phyloP scores from a whole-genome alignment of 495 filamentous ascomycete genomes.

The Aspergillus kassunensis region DNA sequence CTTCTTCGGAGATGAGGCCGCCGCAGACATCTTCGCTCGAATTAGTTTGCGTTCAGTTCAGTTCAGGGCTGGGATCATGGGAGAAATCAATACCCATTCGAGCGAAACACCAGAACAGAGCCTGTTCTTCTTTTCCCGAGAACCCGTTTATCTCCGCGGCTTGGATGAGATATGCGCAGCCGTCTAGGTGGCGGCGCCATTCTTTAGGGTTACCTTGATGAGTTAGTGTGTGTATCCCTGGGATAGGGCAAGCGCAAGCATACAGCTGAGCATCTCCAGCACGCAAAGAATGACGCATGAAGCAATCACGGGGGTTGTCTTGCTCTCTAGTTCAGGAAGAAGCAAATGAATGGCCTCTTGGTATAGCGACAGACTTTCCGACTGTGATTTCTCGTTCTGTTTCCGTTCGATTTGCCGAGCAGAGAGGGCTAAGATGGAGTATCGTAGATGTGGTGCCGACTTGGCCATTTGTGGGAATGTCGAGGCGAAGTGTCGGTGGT shows the following conservation, averaged over 20 bases:
- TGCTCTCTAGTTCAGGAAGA: constrained; percentile 33
- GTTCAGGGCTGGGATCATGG: too few relatives aligned
- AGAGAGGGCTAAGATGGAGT: constrained; percentile 41
- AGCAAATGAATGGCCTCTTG: constrained; percentile 42
- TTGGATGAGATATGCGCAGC: constrained; percentile 42
- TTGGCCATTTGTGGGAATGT: constrained; percentile 39
- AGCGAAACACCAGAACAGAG: constrained; percentile 47
- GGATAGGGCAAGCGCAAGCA: neutral
- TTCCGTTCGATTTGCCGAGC: constrained; percentile 43
- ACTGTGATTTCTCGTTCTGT: constrained; percentile 31
- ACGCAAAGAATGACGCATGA: constrained; percentile 40
- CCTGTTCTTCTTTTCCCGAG: constrained; percentile 39
- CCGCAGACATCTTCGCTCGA: constrained; percentile 33
- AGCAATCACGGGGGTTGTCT: constrained; percentile 36
- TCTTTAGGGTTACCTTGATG: constrained; percentile 30
- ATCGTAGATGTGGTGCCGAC: constrained; percentile 33
- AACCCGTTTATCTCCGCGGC: constrained; percentile 36
- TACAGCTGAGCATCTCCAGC: constrained; percentile 43
- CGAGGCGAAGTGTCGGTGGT: constrained; percentile 38
- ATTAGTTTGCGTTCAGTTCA: neutral
- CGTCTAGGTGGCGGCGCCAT: constrained; percentile 46
- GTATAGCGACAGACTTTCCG: constrained; percentile 40
- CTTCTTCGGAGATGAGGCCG: constrained; percentile 40
- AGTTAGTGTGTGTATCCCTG: neutral
- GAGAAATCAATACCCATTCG: constrained; percentile 46